These are phyloP conservation scores for Coniochaeta ligniaria DNA, from an alignment of 2,329 filamentous ascomycete genomes.

Conservation along the genomic window DNA sequence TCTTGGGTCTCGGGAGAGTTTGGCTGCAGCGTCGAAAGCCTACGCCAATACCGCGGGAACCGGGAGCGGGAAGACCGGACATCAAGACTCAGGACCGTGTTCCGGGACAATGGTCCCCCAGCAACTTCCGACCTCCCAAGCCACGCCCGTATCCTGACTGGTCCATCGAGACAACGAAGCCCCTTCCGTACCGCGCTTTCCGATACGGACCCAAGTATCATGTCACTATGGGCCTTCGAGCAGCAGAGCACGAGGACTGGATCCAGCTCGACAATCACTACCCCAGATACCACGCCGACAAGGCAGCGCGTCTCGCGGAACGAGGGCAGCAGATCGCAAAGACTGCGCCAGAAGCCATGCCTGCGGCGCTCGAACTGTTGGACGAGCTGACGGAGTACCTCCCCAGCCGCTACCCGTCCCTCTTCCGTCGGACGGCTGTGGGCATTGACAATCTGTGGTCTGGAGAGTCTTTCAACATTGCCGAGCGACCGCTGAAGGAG, in stretches of 20 bases:
- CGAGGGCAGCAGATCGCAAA: constrained; percentile 60
- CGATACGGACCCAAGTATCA: constrained; percentile 70
- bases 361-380: constrained; percentile 67
- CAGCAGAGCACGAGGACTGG: constrained; percentile 65
- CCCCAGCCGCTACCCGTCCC: constrained; percentile 63
- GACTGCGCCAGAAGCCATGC: constrained; percentile 63
- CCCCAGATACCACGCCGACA: constrained; percentile 64
- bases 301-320: constrained; percentile 59
- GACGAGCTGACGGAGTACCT: constrained; percentile 68
- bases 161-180: constrained; percentile 61
- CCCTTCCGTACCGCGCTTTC: constrained; percentile 72
- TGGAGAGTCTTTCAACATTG: constrained; percentile 63
- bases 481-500: constrained; percentile 56
- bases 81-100: not conserved
- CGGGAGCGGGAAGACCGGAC: not conserved
- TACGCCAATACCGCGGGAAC: too few relatives aligned
- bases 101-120: constrained; percentile 40
- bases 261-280: constrained; percentile 81
- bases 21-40: too few relatives aligned
- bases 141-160: constrained; percentile 60
- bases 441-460: constrained; percentile 68
- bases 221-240: constrained; percentile 70
- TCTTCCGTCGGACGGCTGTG: constrained; percentile 56
- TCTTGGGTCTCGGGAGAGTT: too few relatives aligned
- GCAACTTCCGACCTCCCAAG: constrained; percentile 50